These are phyloP conservation scores for Bifiguratus adelaidae DNA, from an alignment of 192 early-diverging fungal genomes.

Conservation along the genomic window DNA sequence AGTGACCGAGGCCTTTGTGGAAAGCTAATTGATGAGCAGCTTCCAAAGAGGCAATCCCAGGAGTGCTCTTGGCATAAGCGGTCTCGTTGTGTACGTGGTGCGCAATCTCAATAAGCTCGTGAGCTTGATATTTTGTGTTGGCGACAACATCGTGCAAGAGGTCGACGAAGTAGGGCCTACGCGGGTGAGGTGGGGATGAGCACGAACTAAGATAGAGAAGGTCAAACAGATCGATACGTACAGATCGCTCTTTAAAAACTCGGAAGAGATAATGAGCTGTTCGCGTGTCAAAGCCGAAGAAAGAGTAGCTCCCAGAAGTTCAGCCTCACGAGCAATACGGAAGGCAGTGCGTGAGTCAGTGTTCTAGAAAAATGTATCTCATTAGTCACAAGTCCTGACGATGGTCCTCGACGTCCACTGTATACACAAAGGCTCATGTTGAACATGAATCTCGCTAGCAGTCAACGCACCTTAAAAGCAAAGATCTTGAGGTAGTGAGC, in stretches of 20 bases:
- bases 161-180: slow-evolving; percentile 68
- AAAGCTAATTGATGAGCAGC: slow-evolving; percentile 85
- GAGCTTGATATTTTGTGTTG: slow-evolving; percentile 69
- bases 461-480: slow-evolving; percentile 84
- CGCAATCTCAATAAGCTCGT: slow-evolving; percentile 75
- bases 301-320: slow-evolving; percentile 80
- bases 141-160: slow-evolving; percentile 69
- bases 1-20: slow-evolving; percentile 91
- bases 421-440: too few relatives aligned
- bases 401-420: too few relatives aligned
- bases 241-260: slow-evolving; percentile 87
- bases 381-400: too few relatives aligned
- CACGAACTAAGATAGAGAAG: too few relatives aligned
- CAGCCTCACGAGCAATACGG: slow-evolving; percentile 82
- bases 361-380: too few relatives aligned
- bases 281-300: slow-evolving; percentile 76
- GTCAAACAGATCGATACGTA: slow-evolving; percentile 40
- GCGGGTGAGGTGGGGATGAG: not conserved
- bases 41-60: slow-evolving; percentile 59
- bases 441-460: too few relatives aligned
- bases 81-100: slow-evolving; percentile 54
- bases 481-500: slow-evolving; percentile 89
- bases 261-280: slow-evolving; percentile 69
- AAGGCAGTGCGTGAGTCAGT: slow-evolving; percentile 72
- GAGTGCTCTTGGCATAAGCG: slow-evolving; percentile 45